phyloP scores from a whole-genome alignment of 139 green algal species.

The Closterium sp. region DNA sequence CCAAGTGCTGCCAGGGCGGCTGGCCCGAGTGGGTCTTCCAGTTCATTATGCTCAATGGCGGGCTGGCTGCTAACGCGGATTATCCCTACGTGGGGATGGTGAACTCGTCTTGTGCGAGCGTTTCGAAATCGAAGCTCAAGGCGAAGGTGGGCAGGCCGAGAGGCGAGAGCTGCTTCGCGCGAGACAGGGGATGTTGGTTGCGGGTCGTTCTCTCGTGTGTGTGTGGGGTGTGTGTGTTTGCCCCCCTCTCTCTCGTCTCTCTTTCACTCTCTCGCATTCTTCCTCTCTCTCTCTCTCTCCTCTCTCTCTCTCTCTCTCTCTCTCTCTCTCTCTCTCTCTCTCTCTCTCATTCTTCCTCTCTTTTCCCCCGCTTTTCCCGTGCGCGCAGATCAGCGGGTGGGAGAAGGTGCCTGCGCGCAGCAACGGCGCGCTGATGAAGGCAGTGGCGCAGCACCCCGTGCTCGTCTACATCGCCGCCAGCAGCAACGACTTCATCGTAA shows the following conservation, averaged over 20 bases:
- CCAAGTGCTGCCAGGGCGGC: slow-evolving; percentile 77
- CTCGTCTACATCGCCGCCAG: slow-evolving; percentile 59
- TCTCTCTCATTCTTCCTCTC: no score
- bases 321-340: not conserved
- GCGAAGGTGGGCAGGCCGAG: no score
- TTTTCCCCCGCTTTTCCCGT: no score
- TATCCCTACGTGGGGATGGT: slow-evolving; percentile 69
- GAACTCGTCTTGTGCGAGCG: not conserved
- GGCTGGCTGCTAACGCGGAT: slow-evolving; percentile 84
- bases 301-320: not conserved
- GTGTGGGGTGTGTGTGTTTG: no score
- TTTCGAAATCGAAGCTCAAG: not conserved
- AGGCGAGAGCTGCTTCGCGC: no score
- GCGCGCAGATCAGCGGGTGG: slow-evolving; percentile 73
- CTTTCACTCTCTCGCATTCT: no score
- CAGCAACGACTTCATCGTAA: slow-evolving; percentile 61
- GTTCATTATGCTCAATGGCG: slow-evolving; percentile 83
- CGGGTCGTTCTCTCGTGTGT: no score
- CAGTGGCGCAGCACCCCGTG: slow-evolving; percentile 81
- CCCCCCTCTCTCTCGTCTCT: no score
- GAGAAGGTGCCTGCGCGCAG: slow-evolving; percentile 77
- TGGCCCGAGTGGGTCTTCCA: slow-evolving; percentile 93
- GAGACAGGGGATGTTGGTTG: no score
- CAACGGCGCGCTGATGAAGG: slow-evolving; percentile 53
- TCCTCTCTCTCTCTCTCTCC: no score